phyloP scores from a whole-genome alignment of 768 basidiomycete species.

The Termitomyces titanicus region DNA sequence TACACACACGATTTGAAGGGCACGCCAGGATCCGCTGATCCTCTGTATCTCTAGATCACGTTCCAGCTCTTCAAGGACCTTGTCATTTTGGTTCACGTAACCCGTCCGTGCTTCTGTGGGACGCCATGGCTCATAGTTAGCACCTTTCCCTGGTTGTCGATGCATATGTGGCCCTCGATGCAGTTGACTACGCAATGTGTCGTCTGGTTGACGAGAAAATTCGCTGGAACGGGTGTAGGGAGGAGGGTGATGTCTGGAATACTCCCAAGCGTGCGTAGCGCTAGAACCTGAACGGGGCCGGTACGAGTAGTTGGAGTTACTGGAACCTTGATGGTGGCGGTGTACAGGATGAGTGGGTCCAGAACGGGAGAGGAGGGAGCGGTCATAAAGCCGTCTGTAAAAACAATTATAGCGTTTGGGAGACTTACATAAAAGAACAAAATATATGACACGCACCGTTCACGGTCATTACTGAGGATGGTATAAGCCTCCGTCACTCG shows the following conservation, averaged over 20 bases:
- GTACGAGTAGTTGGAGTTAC: slow-evolving; percentile 23
- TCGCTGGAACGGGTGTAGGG: slow-evolving; percentile 19
- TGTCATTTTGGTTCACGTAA: slow-evolving; percentile 16
- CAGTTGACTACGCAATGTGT: slow-evolving; percentile 2
- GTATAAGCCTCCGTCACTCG: slow-evolving; percentile 43
- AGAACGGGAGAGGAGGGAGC: slow-evolving; percentile 25
- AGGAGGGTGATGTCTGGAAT: slow-evolving; percentile 16
- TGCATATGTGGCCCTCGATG: background rate
- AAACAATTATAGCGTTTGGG: background rate
- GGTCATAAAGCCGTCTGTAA: slow-evolving; percentile 42
- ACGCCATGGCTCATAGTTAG: slow-evolving; percentile 14
- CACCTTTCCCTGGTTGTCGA: background rate
- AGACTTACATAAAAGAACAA: background rate
- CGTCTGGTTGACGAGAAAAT: slow-evolving; percentile 5
- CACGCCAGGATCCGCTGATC: slow-evolving; percentile 24
- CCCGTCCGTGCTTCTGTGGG: slow-evolving; percentile 1
- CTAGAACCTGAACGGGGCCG: slow-evolving; percentile 20
- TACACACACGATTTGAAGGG: slow-evolving; percentile 24
- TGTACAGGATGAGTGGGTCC: slow-evolving; percentile 17
- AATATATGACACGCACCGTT: slow-evolving; percentile 25
- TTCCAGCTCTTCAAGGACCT: slow-evolving; percentile 21
- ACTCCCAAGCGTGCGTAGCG: slow-evolving; percentile 40
- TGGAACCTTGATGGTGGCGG: slow-evolving; percentile 10
- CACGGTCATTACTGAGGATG: slow-evolving; percentile 40
- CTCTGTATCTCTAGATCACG: slow-evolving; percentile 18